Conservation (phyloP, 2,329 filamentous ascomycete genomes). For the Pestalotiopsis fici region DNA sequence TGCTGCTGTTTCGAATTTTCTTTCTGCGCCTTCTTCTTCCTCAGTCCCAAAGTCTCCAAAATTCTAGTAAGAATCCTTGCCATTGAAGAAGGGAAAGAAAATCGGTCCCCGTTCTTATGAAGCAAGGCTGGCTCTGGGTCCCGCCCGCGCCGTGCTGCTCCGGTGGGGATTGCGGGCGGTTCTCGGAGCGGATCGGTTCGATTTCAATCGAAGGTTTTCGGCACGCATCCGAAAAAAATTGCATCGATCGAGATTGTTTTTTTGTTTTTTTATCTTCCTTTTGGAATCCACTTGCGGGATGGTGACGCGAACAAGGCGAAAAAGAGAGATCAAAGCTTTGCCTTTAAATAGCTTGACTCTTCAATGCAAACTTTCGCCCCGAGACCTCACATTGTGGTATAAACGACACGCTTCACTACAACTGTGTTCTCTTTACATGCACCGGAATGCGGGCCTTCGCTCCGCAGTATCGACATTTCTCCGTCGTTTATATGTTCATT, state of each 20-base stretch:
- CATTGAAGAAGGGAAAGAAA: not conserved
- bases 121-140: not conserved
- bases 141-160: not conserved
- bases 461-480: slow-evolving; percentile 9
- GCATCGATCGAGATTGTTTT: not conserved
- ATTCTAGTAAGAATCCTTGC: not conserved
- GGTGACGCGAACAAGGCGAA: too few relatives aligned
- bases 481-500: slow-evolving; percentile 7
- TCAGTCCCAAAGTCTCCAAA: not conserved
- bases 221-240: not conserved
- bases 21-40: slow-evolving; percentile 7
- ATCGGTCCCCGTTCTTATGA: not conserved
- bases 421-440: not conserved
- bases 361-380: too few relatives aligned
- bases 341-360: too few relatives aligned
- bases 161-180: slow-evolving; percentile 1
- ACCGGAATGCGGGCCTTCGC: slow-evolving; percentile 12
- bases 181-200: slow-evolving; percentile 9
- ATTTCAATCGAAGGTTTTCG: slow-evolving; percentile 6
- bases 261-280: too few relatives aligned
- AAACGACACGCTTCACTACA: not conserved
- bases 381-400: not conserved
- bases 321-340: too few relatives aligned
- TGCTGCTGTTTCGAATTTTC: not conserved
- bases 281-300: too few relatives aligned